These are phyloP conservation scores for Sporothrix schenckii DNA, from an alignment of 2,329 filamentous ascomycete genomes.

Conservation along the genomic window DNA sequence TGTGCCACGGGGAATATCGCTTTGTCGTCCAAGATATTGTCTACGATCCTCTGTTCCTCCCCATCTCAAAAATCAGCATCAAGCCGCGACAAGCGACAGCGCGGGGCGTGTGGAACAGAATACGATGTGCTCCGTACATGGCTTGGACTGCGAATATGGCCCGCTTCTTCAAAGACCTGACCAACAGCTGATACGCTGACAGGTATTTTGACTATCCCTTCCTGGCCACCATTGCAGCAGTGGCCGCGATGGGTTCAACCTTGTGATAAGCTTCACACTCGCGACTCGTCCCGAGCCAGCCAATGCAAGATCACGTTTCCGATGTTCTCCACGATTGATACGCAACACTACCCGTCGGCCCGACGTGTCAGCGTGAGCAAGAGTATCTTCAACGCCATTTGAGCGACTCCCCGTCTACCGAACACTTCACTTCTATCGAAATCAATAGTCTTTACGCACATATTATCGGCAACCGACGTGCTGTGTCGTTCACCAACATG, in stretches of 20 bases:
- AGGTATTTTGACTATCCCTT: background rate
- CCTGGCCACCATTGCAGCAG: background rate
- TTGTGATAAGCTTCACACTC: slow-evolving; percentile 10
- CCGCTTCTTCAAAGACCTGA: background rate
- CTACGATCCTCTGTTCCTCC: background rate
- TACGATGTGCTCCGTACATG: background rate
- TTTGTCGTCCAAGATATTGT: background rate
- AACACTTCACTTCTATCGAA: background rate
- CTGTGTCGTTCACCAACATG: too few species aligned
- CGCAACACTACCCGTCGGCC: background rate
- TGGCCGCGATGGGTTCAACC: background rate
- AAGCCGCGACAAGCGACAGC: slow-evolving; percentile 13
- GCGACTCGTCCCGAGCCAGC: slow-evolving; percentile 20
- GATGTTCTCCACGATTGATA: background rate
- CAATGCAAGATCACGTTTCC: background rate
- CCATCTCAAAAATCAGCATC: background rate
- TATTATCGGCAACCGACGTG: too few species aligned
- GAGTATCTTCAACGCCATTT: background rate
- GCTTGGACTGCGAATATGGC: background rate
- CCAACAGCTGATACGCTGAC: background rate
- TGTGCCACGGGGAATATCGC: slow-evolving; percentile 16
- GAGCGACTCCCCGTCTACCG: background rate
- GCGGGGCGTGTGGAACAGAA: background rate
- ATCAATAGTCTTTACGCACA: background rate
- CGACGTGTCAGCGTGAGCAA: background rate